Percentiles rank a stretch among this genome's conserved stretches.
These are phyloP conservation scores for Metrosideros polymorpha DNA, from an alignment of 441 rosid genomes.

Conservation along the genomic window DNA sequence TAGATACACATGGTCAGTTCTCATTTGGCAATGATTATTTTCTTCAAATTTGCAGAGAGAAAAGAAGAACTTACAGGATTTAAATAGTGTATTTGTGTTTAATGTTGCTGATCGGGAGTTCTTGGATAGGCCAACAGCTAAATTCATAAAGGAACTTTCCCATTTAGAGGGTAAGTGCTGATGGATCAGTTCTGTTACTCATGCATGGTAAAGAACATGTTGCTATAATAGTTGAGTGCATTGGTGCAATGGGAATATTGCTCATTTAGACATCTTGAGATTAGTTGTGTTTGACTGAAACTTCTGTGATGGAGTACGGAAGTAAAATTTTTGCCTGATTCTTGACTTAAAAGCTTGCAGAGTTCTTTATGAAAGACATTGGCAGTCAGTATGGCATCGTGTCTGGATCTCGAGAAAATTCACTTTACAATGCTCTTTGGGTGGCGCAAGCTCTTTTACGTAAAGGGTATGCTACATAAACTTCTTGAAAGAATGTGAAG, in stretches of 20 bases:
- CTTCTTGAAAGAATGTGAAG: not conserved
- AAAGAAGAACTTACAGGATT: slow-evolving; percentile 79
- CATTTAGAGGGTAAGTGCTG: slow-evolving; percentile 46
- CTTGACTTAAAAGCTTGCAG: slow-evolving; percentile 34
- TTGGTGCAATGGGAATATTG: not conserved
- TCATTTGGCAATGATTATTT: not conserved
- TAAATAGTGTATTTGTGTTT: slow-evolving; percentile 63
- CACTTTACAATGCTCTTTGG: slow-evolving; percentile 92
- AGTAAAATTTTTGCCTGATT: not conserved
- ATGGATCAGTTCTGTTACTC: not conserved
- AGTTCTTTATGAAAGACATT: slow-evolving; percentile 51
- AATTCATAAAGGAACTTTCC: slow-evolving; percentile 73
- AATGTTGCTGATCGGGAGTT: slow-evolving; percentile 66
- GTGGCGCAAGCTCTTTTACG: slow-evolving; percentile 90
- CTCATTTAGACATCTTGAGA: not conserved
- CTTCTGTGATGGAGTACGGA: not conserved
- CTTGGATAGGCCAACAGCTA: slow-evolving; percentile 83
- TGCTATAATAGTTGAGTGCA: not conserved
- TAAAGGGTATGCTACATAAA: slow-evolving; percentile 59
- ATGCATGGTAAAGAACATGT: not conserved
- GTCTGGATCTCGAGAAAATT: slow-evolving; percentile 82
- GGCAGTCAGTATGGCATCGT: slow-evolving; percentile 85
- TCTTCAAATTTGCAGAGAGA: slow-evolving; percentile 56
- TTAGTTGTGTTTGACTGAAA: not conserved
- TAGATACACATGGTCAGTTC: not conserved